Evolutionary conservation across 768 basidiomycete species (phyloP).

Genomic region (Xerocomellus dryophilus): DNA sequence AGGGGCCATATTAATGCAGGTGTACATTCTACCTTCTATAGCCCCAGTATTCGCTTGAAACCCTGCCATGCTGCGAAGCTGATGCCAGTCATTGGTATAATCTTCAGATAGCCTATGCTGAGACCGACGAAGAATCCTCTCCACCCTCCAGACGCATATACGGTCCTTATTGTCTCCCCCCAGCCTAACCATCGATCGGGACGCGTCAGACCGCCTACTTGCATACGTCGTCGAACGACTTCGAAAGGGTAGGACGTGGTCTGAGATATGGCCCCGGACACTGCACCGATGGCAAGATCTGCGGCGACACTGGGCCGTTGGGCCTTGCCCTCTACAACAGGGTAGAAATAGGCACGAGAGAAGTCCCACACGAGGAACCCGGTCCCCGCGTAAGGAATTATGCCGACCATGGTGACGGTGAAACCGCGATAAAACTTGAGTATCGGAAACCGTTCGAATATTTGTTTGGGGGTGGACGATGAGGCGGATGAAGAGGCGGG

Average conservation of each 20-base stretch:
- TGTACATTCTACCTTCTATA: slow-evolving; percentile 21
- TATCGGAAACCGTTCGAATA: slow-evolving; percentile 63
- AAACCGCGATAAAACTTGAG: slow-evolving; percentile 98
- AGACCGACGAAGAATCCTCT: slow-evolving; percentile 90
- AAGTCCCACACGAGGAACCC: slow-evolving; percentile 92
- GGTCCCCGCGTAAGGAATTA: slow-evolving; percentile 94
- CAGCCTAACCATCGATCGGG: slow-evolving; percentile 78
- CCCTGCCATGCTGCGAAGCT: slow-evolving; percentile 88
- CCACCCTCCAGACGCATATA: slow-evolving; percentile 72
- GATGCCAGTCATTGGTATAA: slow-evolving; percentile 94
- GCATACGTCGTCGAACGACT: slow-evolving; percentile 88
- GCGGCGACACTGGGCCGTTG: slow-evolving; percentile 44
- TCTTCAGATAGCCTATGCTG: slow-evolving; percentile 89
- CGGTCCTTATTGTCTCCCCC: slow-evolving; percentile 65
- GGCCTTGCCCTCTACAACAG: slow-evolving; percentile 41
- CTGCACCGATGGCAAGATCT: slow-evolving; percentile 80
- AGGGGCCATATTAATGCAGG: background rate
- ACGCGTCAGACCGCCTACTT: slow-evolving; percentile 82
- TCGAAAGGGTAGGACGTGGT: slow-evolving; percentile 95
- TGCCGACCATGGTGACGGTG: slow-evolving; percentile 84
- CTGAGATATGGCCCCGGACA: slow-evolving; percentile 83
- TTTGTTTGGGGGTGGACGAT: slow-evolving; percentile 21
- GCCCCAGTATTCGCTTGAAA: slow-evolving; percentile 28
- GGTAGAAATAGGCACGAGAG: slow-evolving; percentile 58
- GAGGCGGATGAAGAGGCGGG: slow-evolving; percentile 17